Percentiles rank a stretch among this genome's conserved stretches.
Conservation (phyloP, 2,329 filamentous ascomycete species). For the Diplodia sapinea region DNA sequence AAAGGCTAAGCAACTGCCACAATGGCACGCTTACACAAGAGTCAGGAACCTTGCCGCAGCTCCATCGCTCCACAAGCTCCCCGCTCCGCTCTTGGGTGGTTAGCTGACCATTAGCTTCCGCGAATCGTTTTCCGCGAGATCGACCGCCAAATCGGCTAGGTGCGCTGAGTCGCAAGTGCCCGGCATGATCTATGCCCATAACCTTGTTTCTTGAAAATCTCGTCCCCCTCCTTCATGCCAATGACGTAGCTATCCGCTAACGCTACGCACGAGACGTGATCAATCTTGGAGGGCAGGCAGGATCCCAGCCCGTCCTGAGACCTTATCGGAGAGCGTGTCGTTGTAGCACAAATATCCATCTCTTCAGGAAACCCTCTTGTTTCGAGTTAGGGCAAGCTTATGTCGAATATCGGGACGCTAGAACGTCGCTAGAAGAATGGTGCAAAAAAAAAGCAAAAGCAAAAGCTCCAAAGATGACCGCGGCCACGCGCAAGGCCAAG, state of each 20-base stretch:
- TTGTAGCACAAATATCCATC: neutral
- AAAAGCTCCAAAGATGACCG: neutral
- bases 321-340: neutral
- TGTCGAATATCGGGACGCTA: neutral
- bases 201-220: slow-evolving; percentile 6
- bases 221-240: neutral
- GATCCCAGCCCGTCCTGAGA: neutral
- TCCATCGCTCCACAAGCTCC: slow-evolving; percentile 10
- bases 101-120: slow-evolving; percentile 17
- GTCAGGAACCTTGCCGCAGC: slow-evolving; percentile 20
- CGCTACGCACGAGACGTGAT: neutral
- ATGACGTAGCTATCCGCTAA: neutral
- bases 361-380: neutral
- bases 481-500: neutral
- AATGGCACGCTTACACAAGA: neutral
- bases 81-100: slow-evolving; percentile 1
- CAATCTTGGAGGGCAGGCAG: neutral
- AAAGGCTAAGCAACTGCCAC: neutral
- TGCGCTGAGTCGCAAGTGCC: slow-evolving; percentile 2
- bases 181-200: slow-evolving; percentile 17
- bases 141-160: slow-evolving; percentile 10
- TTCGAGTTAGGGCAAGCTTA: neutral
- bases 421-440: slow-evolving; percentile 16
- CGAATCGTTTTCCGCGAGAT: slow-evolving; percentile 27
- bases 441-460: neutral